phyloP scores from a whole-genome alignment of 75 land plant genomes.

The Cryptomeria japonica region DNA sequence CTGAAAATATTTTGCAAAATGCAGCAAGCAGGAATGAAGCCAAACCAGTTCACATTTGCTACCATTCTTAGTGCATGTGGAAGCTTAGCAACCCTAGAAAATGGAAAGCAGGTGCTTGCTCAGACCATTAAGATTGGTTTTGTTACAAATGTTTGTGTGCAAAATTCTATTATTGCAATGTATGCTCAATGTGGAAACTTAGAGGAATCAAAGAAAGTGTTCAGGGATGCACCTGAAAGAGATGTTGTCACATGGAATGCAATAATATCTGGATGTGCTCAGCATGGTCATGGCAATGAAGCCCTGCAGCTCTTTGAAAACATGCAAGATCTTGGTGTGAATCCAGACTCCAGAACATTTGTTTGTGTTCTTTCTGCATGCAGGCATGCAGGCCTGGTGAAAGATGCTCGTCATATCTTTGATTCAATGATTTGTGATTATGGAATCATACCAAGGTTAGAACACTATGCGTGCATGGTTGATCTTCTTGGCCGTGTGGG shows the following conservation, averaged over 20 bases:
- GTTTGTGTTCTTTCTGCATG: constrained; percentile 18
- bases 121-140: constrained; percentile 3
- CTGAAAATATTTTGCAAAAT: constrained; percentile 24
- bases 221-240: constrained; percentile 1
- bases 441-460: neutral
- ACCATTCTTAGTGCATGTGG: constrained; percentile 24
- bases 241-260: constrained; percentile 28
- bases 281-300: constrained; percentile 22
- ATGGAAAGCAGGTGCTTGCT: constrained; percentile 22
- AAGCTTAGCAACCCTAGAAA: constrained; percentile 8
- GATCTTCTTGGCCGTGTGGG: constrained; percentile 24
- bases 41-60: constrained; percentile 16
- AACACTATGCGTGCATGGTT: constrained; percentile 20
- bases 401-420: constrained; percentile 8
- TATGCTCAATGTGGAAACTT: constrained; percentile 29
- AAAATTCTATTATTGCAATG: constrained; percentile 19
- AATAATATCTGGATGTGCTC: constrained; percentile 20
- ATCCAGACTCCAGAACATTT: constrained; percentile 13
- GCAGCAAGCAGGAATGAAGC: constrained; percentile 10
- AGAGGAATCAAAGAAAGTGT: constrained; percentile 15
- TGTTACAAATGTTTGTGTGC: constrained; percentile 11
- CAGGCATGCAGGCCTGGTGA: constrained; percentile 23
- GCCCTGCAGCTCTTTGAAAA: constrained; percentile 17
- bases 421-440: constrained; percentile 9
- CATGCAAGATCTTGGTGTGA: constrained; percentile 8